Evolutionary conservation across 441 rosid species (phyloP).

Genomic region (Dalechampia spathulata): DNA sequence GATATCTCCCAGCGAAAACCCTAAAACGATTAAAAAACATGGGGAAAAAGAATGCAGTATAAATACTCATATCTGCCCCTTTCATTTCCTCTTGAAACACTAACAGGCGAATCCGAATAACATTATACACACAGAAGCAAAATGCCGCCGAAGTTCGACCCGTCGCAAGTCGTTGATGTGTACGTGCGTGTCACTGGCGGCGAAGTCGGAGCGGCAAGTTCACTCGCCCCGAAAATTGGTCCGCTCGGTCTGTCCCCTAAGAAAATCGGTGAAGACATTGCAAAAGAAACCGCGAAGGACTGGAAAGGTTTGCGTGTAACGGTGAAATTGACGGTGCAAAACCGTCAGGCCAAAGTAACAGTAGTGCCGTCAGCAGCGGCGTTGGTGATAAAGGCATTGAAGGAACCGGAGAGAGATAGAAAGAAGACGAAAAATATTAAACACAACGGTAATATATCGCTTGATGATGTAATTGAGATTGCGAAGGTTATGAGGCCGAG

Average conservation of each 20-base stretch:
- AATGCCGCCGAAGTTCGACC: slow-evolving; percentile 91
- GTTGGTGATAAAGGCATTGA: slow-evolving; percentile 64
- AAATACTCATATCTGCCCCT: neutral
- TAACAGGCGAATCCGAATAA: neutral
- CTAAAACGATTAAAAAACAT: neutral
- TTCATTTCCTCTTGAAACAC: neutral
- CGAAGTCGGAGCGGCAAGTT: slow-evolving; percentile 79
- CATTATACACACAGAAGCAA: neutral
- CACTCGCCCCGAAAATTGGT: slow-evolving; percentile 80
- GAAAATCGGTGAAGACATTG: slow-evolving; percentile 83
- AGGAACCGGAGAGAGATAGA: slow-evolving; percentile 79
- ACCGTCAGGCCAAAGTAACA: slow-evolving; percentile 72
- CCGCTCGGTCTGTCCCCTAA: slow-evolving; percentile 89
- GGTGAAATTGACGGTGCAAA: slow-evolving; percentile 77
- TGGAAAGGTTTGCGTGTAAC: slow-evolving; percentile 84
- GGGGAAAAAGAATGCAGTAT: too few species aligned
- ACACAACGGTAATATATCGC: slow-evolving; percentile 58
- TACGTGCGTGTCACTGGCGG: slow-evolving; percentile 87
- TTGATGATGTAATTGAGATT: slow-evolving; percentile 72
- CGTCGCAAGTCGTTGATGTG: slow-evolving; percentile 65
- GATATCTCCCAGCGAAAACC: neutral
- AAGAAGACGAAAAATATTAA: slow-evolving; percentile 81
- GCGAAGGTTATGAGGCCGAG: slow-evolving; percentile 65
- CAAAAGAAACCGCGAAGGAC: slow-evolving; percentile 83
- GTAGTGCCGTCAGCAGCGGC: slow-evolving; percentile 83